Evolutionary conservation across 352 stramenopile species (phyloP).

Genomic region (Elongisporangium anandrum): DNA sequence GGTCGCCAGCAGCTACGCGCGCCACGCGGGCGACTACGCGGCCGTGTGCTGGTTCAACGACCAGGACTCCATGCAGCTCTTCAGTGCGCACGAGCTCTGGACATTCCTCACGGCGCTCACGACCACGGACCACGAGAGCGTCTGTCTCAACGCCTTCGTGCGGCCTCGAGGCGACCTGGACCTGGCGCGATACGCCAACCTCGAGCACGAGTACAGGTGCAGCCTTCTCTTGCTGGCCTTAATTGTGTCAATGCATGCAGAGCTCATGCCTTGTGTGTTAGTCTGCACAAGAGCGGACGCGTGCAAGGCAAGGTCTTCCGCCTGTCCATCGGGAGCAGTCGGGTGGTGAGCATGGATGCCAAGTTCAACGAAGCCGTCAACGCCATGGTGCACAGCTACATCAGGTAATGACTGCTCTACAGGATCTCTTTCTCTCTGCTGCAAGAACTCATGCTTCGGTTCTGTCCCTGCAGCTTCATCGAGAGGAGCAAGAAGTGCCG

Average conservation of each 20-base stretch:
- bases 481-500: conserved; percentile 68
- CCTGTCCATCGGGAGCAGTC: conserved; percentile 52
- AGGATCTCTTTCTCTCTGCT: background rate
- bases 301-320: conserved; percentile 60
- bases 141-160: conserved; percentile 53
- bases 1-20: conserved; percentile 15
- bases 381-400: conserved; percentile 30
- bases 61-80: conserved; percentile 39
- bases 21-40: conserved; percentile 13
- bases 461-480: conserved; percentile 27
- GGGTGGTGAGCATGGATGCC: conserved; percentile 66
- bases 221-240: background rate
- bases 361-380: conserved; percentile 49
- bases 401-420: conserved; percentile 21
- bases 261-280: conserved; percentile 2
- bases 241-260: background rate
- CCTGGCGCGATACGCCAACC: conserved; percentile 58
- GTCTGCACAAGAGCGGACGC: conserved; percentile 56
- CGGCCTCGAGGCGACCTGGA: conserved; percentile 64
- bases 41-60: conserved; percentile 70
- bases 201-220: conserved; percentile 77
- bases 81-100: conserved; percentile 40
- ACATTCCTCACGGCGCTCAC: conserved; percentile 38
- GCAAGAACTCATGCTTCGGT: background rate
- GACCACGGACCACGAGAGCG: conserved; percentile 26